Conservation (phyloP, 768 basidiomycete species). For the Boletus sp. region DNA sequence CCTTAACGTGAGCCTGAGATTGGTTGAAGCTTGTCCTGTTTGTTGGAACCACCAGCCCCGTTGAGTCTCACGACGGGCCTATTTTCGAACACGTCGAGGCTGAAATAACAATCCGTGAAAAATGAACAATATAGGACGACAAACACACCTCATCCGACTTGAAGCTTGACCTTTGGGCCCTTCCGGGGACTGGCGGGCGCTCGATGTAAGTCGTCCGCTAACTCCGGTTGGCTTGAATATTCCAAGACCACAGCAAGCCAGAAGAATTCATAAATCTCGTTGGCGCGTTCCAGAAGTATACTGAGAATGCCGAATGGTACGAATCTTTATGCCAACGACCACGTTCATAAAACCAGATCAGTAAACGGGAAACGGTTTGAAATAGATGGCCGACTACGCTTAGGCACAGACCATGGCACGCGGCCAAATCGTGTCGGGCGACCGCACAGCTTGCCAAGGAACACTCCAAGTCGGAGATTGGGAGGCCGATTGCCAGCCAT, state of each 20-base stretch:
- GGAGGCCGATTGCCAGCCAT: background rate
- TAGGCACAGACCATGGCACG: background rate
- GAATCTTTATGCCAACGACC: background rate
- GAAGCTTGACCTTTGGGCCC: background rate
- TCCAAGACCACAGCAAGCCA: background rate
- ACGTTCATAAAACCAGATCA: background rate
- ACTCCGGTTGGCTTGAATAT: background rate
- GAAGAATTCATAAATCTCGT: background rate
- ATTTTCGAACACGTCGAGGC: background rate
- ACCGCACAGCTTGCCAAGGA: conserved; percentile 24
- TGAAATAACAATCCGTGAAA: background rate
- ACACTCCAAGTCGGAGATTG: conserved; percentile 2
- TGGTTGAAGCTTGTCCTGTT: background rate
- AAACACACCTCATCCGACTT: background rate
- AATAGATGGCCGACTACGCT: too few relatives aligned
- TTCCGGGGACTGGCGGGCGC: too few relatives aligned
- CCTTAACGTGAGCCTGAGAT: too few relatives aligned
- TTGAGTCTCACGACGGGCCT: background rate
- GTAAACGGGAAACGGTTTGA: too few relatives aligned
- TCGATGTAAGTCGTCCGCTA: background rate
- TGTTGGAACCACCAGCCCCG: background rate
- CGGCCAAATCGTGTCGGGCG: background rate
- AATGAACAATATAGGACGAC: background rate
- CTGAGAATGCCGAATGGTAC: background rate
- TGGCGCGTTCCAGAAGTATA: background rate